Conservation (phyloP, 2,329 filamentous ascomycete species). For the Claviceps maximensis region DNA sequence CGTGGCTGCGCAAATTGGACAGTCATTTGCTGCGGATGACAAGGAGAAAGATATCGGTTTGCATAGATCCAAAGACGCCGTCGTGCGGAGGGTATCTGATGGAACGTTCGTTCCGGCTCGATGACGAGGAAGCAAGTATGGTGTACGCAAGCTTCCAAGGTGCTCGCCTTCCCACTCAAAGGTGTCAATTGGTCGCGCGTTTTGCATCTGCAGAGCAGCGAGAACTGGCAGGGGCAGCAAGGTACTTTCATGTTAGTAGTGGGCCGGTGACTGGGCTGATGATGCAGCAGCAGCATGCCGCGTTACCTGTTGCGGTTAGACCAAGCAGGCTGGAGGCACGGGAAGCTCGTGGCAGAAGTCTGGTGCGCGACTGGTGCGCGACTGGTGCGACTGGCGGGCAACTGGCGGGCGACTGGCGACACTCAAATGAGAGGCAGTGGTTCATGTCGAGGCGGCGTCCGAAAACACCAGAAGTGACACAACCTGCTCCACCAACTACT, state of each 20-base stretch:
- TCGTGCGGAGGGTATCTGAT: neutral
- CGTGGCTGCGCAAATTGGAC: neutral
- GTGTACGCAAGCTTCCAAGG: neutral
- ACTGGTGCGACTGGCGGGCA: too few species aligned
- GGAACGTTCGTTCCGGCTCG: neutral
- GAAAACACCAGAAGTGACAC: neutral
- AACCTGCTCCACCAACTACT: neutral
- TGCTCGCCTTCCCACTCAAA: too few species aligned
- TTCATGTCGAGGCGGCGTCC: neutral
- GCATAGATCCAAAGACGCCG: neutral
- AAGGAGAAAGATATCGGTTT: neutral
- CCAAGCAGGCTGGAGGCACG: too few species aligned
- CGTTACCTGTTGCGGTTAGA: too few species aligned
- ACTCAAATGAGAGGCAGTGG: too few species aligned
- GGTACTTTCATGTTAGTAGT: too few species aligned
- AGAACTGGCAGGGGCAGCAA: too few species aligned
- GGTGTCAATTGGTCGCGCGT: neutral
- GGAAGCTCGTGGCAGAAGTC: too few species aligned
- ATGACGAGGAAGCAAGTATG: neutral
- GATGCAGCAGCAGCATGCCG: too few species aligned
- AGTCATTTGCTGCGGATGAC: neutral
- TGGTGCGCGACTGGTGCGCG: too few species aligned
- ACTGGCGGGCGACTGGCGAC: too few species aligned
- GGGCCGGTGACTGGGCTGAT: too few species aligned
- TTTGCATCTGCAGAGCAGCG: neutral